Base-by-base conservation (phyloP, 495 filamentous ascomycete species). In the Friedmanniomyces simplex region DNA sequence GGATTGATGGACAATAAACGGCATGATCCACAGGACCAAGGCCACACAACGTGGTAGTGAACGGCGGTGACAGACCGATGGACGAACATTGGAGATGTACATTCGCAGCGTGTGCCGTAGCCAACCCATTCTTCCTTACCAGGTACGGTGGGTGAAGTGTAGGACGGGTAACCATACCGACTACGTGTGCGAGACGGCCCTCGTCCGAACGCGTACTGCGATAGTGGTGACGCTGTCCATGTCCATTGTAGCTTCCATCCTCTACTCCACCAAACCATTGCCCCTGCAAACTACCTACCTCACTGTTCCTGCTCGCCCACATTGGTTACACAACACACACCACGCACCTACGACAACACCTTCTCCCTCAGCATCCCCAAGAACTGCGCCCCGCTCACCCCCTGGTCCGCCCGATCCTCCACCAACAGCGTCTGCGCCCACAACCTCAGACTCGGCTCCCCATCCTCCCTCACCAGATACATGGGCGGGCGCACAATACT, bases 381-480 rank as follows among this genome's bases (percentile, higher is more conserved):
- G 84, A 89, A 98, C 74, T 96, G 91, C 68, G 81, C 81, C 66
- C 93, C 80, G 65, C 94, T 95, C 69, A 91, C 82, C 21, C 89
- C 84, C 73, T 95, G 89, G 67, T 98, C 93, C 42, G 94, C 88
- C 57, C 91, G 79, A 71, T 98, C 93, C 73, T 98, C 93, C 50
- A 98, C 84, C 69, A 97, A 73, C 75, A 96, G 79, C 45, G 94
- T 95, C 78, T 93, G 89, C 25, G 93, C 93, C 93, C 93, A 98
- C 59, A 98, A 73, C 68, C 91, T 90, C 71, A 98, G 76, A 51
- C 88, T 89, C 22, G 93, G 93, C 74, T 98, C 93, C 30, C 93
- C 93, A 64, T 97, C 93, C 69, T 96, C 90, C 61, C 89, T 82
- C 50, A 98, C 86, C 62, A 97, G 80, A 65, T 97, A 97, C 54